phyloP scores from a whole-genome alignment of 208 protist species.

The Leishmania gerbilli region DNA sequence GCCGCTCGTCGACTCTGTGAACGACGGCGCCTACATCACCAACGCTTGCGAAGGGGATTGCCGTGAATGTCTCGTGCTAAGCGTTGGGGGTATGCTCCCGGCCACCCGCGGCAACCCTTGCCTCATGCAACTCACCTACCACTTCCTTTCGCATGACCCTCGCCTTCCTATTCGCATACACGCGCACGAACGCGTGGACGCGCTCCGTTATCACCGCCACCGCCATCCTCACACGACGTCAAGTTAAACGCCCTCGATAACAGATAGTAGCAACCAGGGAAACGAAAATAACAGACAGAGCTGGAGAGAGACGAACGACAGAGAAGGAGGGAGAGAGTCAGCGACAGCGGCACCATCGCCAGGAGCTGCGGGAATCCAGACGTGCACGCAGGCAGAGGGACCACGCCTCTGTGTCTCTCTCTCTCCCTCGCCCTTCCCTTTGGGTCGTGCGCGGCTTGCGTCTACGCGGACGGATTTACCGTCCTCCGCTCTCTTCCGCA shows the following conservation, averaged over 20 bases:
- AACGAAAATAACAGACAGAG: background rate
- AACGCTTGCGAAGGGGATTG: background rate
- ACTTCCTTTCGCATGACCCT: background rate
- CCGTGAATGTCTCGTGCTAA: background rate
- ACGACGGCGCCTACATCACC: background rate
- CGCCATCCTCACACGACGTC: background rate
- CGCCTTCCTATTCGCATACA: background rate
- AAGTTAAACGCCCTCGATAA: background rate
- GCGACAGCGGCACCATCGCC: background rate
- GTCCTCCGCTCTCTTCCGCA: background rate
- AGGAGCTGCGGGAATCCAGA: background rate
- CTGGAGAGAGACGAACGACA: background rate
- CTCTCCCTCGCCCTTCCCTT: background rate
- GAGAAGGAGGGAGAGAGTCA: background rate
- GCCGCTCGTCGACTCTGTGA: background rate
- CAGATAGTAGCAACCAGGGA: background rate
- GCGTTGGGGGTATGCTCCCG: background rate
- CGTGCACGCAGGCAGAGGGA: background rate
- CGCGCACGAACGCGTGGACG: background rate
- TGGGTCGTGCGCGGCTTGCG: background rate
- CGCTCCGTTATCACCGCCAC: background rate
- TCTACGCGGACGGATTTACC: background rate
- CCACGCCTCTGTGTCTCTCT: background rate
- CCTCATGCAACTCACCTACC: background rate
- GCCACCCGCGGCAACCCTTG: background rate